phyloP scores from a whole-genome alignment of 495 filamentous ascomycete genomes.

The Podospora sp. region DNA sequence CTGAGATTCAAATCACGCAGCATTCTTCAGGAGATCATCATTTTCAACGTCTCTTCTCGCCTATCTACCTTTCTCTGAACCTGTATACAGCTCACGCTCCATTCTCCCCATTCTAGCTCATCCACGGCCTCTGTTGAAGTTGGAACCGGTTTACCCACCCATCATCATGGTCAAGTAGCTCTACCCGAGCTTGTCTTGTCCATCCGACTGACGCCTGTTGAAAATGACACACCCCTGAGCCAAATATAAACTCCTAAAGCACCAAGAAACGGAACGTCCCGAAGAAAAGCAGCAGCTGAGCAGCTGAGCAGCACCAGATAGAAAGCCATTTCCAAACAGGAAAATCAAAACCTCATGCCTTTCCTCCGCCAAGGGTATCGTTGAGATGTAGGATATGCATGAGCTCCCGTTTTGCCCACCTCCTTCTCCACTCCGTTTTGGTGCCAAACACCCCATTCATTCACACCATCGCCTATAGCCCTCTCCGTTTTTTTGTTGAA shows the following conservation, averaged over 20 bases:
- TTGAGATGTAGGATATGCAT: slow-evolving; percentile 41
- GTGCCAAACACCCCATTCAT: slow-evolving; percentile 7
- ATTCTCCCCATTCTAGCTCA: neutral
- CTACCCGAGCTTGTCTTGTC: neutral
- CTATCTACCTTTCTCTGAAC: neutral
- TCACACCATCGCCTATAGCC: neutral
- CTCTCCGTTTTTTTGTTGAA: slow-evolving; percentile 36
- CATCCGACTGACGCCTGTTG: slow-evolving; percentile 7
- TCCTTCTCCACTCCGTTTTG: neutral
- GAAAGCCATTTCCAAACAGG: neutral
- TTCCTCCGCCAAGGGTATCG: slow-evolving; percentile 35
- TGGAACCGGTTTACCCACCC: neutral
- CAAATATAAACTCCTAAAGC: neutral
- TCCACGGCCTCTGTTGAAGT: slow-evolving; percentile 8
- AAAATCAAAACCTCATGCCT: slow-evolving; percentile 9
- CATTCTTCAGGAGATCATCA: no score
- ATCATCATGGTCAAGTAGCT: neutral
- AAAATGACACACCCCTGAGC: neutral
- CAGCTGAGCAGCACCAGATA: neutral
- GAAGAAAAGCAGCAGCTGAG: no score
- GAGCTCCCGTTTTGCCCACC: neutral
- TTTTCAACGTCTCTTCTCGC: neutral
- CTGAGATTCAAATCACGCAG: no score
- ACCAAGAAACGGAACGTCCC: neutral
- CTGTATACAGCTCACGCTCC: neutral